A percentile compares a stretch with the other conserved stretches of the same genome.
These are phyloP conservation scores for Lepidium campestre DNA, from an alignment of 441 rosid genomes.

Conservation along the genomic window DNA sequence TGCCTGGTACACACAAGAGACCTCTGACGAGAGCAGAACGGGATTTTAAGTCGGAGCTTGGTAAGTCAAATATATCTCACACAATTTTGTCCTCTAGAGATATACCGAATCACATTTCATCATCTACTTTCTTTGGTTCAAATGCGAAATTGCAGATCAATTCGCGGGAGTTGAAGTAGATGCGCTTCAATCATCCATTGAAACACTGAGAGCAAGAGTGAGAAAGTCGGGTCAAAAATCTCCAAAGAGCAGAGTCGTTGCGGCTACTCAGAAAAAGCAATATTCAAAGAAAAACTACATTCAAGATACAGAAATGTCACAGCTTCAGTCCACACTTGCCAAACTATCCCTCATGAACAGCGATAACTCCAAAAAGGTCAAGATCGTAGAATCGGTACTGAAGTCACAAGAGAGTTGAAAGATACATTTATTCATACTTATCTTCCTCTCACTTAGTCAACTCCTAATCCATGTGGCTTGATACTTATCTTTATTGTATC, in stretches of 20 bases:
- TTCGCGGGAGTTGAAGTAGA: slow-evolving; percentile 69
- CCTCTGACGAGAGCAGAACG: slow-evolving; percentile 87
- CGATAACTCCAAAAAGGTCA: slow-evolving; percentile 64
- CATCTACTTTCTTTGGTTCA: neutral
- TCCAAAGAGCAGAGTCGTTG: slow-evolving; percentile 23
- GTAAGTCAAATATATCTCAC: slow-evolving; percentile 35
- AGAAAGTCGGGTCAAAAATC: slow-evolving; percentile 43
- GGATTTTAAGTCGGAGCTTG: slow-evolving; percentile 79
- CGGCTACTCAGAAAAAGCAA: slow-evolving; percentile 4
- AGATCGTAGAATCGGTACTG: slow-evolving; percentile 63
- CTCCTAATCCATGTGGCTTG: no score
- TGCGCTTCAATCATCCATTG: slow-evolving; percentile 68
- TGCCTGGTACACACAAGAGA: slow-evolving; percentile 73
- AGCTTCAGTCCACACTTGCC: slow-evolving; percentile 61
- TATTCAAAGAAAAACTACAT: slow-evolving; percentile 31
- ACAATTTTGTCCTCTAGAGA: neutral
- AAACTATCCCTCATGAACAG: slow-evolving; percentile 73
- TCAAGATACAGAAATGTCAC: slow-evolving; percentile 60
- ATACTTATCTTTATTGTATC: no score
- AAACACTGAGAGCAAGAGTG: slow-evolving; percentile 57
- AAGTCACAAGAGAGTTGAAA: slow-evolving; percentile 26
- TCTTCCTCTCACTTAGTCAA: no score
- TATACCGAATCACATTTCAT: neutral
- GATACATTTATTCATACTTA: no score
- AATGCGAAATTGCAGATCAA: slow-evolving; percentile 44